Evolutionary conservation across 305 asterid genomes (phyloP), one percentile per base, ranked within the genome.

Genomic region (Caryopteris hybrid): DNA sequence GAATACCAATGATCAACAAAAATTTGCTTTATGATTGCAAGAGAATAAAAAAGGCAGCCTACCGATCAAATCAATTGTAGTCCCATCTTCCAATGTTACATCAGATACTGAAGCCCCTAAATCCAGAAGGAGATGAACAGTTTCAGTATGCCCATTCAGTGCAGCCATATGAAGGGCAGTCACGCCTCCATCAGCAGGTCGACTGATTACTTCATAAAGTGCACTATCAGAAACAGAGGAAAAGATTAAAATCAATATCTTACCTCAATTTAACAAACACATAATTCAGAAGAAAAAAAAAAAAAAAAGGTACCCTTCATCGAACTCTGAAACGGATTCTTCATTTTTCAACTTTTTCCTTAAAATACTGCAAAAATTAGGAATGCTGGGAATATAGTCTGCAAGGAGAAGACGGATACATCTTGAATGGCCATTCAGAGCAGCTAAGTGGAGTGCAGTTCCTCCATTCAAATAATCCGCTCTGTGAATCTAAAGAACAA

Each of bases 401-500:
- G 93, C 89, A 48, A 91, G 88, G 69, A 88, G 82, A 54, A 91
- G 89, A 53, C 96, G 84, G 20, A 88, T 84, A 81, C 96, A 87
- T 27, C 85, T 83, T 14, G 84, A 82, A 79, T 91, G 96, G 36
- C 97, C 97, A 45, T 91, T 88, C 27, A 88, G 78, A 64, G 97
- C 90, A 77, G 97, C 97, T 68, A 91, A 83, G 69, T 91, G 96
- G 55, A 91, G 85, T 22, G 97, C 95, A 13, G 96, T 87, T 57
- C 96, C 97, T 61, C 91, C 97, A 68, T 91, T 91, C 16, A 91
- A 84, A 83, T 88, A 91, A 71, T 91, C 97, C n/a, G 90, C 97
- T 80, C 78, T 82, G 80, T 82, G 89, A 62, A 88, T 85, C 97
- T 91, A 78, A 61, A 71, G 57, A 55, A 69, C 71, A 73, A 61